Evolutionary conservation across 768 basidiomycete genomes (phyloP), one percentile per base, ranked within the genome.

Genomic region (Boletellus ananas): DNA sequence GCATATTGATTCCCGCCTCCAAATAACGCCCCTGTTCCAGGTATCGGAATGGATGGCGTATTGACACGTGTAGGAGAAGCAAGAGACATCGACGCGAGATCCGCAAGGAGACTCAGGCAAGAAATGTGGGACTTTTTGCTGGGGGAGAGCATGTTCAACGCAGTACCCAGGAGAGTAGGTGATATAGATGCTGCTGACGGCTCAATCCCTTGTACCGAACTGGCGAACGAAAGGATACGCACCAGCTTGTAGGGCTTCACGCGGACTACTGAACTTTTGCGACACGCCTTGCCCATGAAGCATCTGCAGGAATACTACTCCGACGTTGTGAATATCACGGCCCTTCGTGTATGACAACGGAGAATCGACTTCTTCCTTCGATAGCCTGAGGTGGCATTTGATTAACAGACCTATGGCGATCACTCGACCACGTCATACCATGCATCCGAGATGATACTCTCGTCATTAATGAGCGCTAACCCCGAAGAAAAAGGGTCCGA

Each of bases 271-370:
- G 57, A 74, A 87, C 38, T 74, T 72, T 25, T 59, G 73, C 47
- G 75, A 77, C 9, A 88, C 84, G 55, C 88, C 79, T 45, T 83
- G 68, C 0, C 94, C 94, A n/a, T 84, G 70, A 12, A 95, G 67
- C 89, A 95, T 91, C 67, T 94, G 90, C 45, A 93, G 59, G 34
- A 94, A 71, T 2, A 92, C 76, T 21, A 94, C 78, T 0, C 89
- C 93, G 0, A 84, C 80, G 38, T 81, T 78, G 69, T 94, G 92
- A 10, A 95, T 83, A 59, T 96, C 94, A 25, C 93, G 78, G 36
- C 80, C 74, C 35, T 77, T 80, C 9, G 88, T 86, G 63, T 94
- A 94, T 0, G 79, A 61, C n/a, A 91, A 73, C 0, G 85, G 84
- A 21, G 87, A 87, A 34, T 90, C 86, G 40, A 87, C 76, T 35